A percentile compares a stretch with the other conserved stretches of the same genome.
phyloP scores from a whole-genome alignment of 257 asterid genomes.

The Capsicum rhomboideum region DNA sequence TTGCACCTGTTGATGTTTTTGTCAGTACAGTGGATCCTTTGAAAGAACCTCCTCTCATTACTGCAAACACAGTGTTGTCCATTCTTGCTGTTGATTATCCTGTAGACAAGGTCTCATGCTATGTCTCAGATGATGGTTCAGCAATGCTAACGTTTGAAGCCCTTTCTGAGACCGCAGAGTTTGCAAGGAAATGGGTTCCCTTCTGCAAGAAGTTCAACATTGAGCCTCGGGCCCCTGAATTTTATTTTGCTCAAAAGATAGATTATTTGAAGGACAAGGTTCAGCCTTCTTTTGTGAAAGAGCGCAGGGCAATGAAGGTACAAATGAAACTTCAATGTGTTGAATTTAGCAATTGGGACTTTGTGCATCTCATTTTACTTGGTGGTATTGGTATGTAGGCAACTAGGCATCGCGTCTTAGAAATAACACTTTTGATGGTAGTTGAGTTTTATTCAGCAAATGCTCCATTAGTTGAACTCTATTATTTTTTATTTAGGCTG shows the following conservation, averaged over 20 bases:
- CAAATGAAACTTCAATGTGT: background rate
- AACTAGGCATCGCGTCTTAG: background rate
- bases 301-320: conserved; percentile 77
- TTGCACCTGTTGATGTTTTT: conserved; percentile 55
- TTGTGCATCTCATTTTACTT: background rate
- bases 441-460: background rate
- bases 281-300: conserved; percentile 67
- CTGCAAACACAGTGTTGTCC: conserved; percentile 67
- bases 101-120: conserved; percentile 60
- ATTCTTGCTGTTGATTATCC: conserved; percentile 69
- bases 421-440: background rate
- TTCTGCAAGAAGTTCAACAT: conserved; percentile 57
- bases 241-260: conserved; percentile 59
- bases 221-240: conserved; percentile 72
- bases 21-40: conserved; percentile 79
- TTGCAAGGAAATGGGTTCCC: conserved; percentile 70
- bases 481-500: background rate
- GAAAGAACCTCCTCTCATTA: conserved; percentile 68
- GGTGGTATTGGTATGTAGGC: background rate
- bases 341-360: background rate
- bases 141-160: conserved; percentile 69
- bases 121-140: conserved; percentile 71
- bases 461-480: background rate
- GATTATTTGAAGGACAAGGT: conserved; percentile 70
- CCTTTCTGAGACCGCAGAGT: conserved; percentile 68